Evolutionary conservation across 179 eudicot genomes (phyloP).

Genomic region (Beta lomatogona): DNA sequence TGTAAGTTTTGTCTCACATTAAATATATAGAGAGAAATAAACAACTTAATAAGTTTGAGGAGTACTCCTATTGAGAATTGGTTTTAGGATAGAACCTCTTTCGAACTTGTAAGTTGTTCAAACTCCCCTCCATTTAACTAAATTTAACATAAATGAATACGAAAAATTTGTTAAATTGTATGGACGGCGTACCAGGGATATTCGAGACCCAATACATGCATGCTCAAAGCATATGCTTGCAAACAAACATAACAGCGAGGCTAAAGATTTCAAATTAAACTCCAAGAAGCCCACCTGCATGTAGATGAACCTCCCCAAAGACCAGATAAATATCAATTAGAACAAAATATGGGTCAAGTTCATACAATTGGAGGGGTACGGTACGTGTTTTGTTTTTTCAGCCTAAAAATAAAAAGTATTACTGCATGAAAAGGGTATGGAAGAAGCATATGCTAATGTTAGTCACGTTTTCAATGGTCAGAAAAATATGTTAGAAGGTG

Average conservation of each 20-base stretch:
- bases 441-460: constrained; percentile 4
- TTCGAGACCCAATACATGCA: neutral
- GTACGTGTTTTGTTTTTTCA: neutral
- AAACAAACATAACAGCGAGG: neutral
- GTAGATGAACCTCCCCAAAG: neutral
- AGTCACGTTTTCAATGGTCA: neutral
- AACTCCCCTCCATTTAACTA: too few relatives aligned
- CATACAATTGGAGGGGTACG: neutral
- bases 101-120: too few relatives aligned
- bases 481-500: neutral
- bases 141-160: too few relatives aligned
- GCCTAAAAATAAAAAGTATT: neutral
- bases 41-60: too few relatives aligned
- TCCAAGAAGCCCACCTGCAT: neutral
- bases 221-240: neutral
- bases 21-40: too few relatives aligned
- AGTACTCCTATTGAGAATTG: too few relatives aligned
- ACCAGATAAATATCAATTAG: neutral
- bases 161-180: too few relatives aligned
- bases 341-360: constrained; percentile 2
- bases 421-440: neutral
- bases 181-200: neutral
- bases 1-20: too few relatives aligned
- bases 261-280: neutral
- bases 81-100: too few relatives aligned